These are phyloP conservation scores for Spathaspora passalidarum DNA, from an alignment of 805 yeast genomes.

Conservation along the genomic window DNA sequence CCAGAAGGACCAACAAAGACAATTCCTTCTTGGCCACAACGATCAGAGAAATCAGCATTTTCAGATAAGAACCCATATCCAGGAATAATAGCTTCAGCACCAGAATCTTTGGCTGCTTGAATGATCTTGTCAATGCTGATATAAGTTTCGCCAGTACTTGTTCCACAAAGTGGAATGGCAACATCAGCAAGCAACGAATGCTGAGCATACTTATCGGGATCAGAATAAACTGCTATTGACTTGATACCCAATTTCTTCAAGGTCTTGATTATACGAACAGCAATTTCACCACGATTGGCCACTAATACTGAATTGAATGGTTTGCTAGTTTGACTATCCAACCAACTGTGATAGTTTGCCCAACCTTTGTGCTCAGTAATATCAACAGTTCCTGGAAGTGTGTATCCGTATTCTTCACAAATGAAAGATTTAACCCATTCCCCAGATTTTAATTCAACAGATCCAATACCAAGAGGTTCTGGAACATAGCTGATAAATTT, in stretches of 20 bases:
- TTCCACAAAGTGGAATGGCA: slow-evolving; percentile 75
- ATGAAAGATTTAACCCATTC: slow-evolving; percentile 89
- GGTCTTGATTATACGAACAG: slow-evolving; percentile 89
- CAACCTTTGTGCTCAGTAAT: slow-evolving; percentile 90
- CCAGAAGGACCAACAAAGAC: slow-evolving; percentile 97
- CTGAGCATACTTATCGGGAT: slow-evolving; percentile 82
- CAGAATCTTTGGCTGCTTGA: slow-evolving; percentile 76
- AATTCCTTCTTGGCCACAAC: slow-evolving; percentile 77
- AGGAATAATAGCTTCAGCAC: slow-evolving; percentile 94
- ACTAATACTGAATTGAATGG: slow-evolving; percentile 86
- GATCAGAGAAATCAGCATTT: slow-evolving; percentile 93
- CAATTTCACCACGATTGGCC: slow-evolving; percentile 97
- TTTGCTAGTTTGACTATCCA: slow-evolving; percentile 30
- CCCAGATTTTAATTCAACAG: slow-evolving; percentile 79
- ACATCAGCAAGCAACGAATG: slow-evolving; percentile 84
- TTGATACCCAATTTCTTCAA: slow-evolving; percentile 74
- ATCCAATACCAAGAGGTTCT: slow-evolving; percentile 92
- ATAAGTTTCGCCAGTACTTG: slow-evolving; percentile 88
- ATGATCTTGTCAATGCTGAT: slow-evolving; percentile 81
- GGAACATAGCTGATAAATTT: slow-evolving; percentile 85
- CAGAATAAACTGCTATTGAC: slow-evolving; percentile 87
- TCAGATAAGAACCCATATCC: slow-evolving; percentile 97
- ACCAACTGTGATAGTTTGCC: slow-evolving; percentile 56
- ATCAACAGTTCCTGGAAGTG: slow-evolving; percentile 66
- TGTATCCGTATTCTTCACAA: slow-evolving; percentile 88